phyloP scores from a whole-genome alignment of 306 rosid species.

The Castanopsis chinensis region DNA sequence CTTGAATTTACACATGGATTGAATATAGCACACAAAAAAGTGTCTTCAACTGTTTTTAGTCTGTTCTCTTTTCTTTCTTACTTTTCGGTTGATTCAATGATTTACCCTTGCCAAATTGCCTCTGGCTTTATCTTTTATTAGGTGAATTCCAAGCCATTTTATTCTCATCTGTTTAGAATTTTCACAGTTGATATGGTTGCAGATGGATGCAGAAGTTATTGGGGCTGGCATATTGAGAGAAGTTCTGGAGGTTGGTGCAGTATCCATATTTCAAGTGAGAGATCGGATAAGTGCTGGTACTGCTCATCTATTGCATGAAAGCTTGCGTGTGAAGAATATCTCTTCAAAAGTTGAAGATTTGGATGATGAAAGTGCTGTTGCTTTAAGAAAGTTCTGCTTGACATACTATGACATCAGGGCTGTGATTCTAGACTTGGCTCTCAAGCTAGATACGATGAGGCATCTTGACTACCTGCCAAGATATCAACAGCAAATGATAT shows the following conservation, averaged over 20 bases:
- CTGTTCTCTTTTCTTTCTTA: too few relatives aligned
- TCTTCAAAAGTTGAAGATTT: conserved; percentile 51
- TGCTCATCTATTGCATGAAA: conserved; percentile 71
- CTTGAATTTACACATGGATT: too few relatives aligned
- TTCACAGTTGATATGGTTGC: conserved; percentile 17
- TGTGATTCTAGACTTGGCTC: conserved; percentile 68
- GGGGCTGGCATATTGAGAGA: conserved; percentile 75
- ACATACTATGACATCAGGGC: conserved; percentile 82
- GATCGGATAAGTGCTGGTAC: conserved; percentile 61
- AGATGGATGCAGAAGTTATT: conserved; percentile 95
- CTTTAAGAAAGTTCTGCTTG: conserved; percentile 73
- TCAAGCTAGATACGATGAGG: conserved; percentile 75
- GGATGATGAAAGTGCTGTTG: conserved; percentile 71
- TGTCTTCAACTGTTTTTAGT: too few relatives aligned
- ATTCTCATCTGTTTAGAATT: too few relatives aligned
- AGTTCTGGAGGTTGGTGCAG: conserved; percentile 49
- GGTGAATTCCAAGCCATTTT: too few relatives aligned
- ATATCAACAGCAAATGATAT: conserved; percentile 67
- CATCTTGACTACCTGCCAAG: conserved; percentile 68
- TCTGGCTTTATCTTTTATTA: too few relatives aligned
- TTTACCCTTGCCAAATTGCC: too few relatives aligned
- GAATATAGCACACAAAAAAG: too few relatives aligned
- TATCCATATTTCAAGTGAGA: conserved; percentile 48
- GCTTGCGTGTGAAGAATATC: conserved; percentile 57
- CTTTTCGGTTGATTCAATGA: too few relatives aligned